Percentiles rank a stretch among this genome's conserved stretches.
These are phyloP conservation scores for Paecilomyces fulvus DNA, from an alignment of 2,329 filamentous ascomycete genomes.

Conservation along the genomic window DNA sequence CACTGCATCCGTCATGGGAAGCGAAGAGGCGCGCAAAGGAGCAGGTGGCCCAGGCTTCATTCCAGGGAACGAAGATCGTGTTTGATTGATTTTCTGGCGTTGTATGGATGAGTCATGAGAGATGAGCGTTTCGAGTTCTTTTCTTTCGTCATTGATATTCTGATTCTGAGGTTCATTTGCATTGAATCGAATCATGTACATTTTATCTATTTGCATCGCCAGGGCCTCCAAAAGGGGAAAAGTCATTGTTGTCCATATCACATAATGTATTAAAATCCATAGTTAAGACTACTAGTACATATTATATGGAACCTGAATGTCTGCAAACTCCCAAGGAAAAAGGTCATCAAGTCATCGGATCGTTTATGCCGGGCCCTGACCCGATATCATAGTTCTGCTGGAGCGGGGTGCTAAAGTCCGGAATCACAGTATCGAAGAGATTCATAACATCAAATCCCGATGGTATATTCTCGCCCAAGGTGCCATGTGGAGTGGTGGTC, in stretches of 20 bases:
- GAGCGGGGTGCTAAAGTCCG: conserved; percentile 2
- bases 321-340: neutral
- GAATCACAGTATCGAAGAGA: conserved; percentile 7
- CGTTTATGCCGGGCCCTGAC: neutral
- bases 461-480: conserved; percentile 5
- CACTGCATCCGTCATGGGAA: conserved; percentile 58
- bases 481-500: conserved; percentile 5
- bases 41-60: conserved; percentile 39
- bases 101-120: neutral
- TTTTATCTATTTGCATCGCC: neutral
- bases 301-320: neutral
- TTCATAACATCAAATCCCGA: conserved; percentile 8
- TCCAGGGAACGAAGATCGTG: conserved; percentile 53
- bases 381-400: neutral
- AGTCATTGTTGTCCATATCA: neutral
- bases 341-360: neutral
- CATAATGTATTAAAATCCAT: neutral
- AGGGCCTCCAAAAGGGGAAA: neutral
- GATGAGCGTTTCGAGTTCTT: neutral
- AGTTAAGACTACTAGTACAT: neutral
- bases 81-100: conserved; percentile 42
- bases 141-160: neutral
- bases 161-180: neutral
- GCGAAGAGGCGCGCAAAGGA: conserved; percentile 53
- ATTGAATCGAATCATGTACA: neutral